Percentiles rank a stretch among this genome's conserved stretches.
Evolutionary conservation across 2,329 filamentous ascomycete species (phyloP).

Genomic region (Pyrenochaeta sp.): DNA sequence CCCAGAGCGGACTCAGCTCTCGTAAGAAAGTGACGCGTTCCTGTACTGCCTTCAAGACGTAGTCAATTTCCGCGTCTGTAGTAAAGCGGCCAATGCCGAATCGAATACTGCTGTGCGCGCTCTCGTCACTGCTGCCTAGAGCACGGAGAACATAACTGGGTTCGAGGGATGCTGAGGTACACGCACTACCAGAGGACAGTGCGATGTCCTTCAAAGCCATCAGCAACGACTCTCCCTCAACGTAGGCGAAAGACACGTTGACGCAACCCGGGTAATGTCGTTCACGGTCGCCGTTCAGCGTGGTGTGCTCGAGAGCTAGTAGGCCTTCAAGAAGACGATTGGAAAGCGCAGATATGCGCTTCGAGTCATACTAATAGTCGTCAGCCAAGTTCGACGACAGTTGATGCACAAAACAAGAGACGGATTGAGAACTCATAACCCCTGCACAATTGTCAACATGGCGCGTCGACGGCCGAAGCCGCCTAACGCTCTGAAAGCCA

Average conservation of each 20-base stretch:
- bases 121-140: constrained; percentile 95
- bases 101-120: constrained; percentile 94
- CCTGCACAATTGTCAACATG: constrained; percentile 67
- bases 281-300: constrained; percentile 83
- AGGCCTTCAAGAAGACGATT: constrained; percentile 84
- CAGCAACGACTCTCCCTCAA: constrained; percentile 95
- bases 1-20: constrained; percentile 95
- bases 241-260: constrained; percentile 97
- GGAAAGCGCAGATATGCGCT: constrained; percentile 82
- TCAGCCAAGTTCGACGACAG: constrained; percentile 19
- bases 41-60: constrained; percentile 91
- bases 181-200: constrained; percentile 93
- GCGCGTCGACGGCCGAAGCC: constrained; percentile 42
- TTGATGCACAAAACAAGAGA: background rate
- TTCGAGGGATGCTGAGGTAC: constrained; percentile 94
- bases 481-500: constrained; percentile 77
- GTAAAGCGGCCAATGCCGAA: constrained; percentile 98
- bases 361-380: constrained; percentile 79
- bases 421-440: constrained; percentile 62
- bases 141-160: constrained; percentile 95
- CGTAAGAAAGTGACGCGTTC: constrained; percentile 91
- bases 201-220: constrained; percentile 99
- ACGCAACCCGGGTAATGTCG: constrained; percentile 95
- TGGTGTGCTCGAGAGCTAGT: constrained; percentile 88
- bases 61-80: constrained; percentile 93